Evolutionary conservation across 2,329 filamentous ascomycete species (phyloP), one percentile per base, ranked within the genome.

Genomic region (Cercospora sp.): DNA sequence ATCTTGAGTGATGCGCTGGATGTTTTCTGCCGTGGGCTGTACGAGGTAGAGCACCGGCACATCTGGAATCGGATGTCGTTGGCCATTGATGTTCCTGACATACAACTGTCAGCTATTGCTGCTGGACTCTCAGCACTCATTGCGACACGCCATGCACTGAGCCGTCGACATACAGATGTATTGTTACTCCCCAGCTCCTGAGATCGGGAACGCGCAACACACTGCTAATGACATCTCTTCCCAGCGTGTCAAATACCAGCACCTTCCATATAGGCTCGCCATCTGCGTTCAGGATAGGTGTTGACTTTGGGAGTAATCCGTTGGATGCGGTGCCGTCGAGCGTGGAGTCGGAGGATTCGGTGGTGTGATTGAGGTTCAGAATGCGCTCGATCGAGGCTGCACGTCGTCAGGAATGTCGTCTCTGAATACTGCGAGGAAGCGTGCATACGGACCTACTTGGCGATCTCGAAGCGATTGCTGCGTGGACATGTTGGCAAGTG

Each of bases 241-340:
- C 95, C 74, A 90, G 82, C 74, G 94, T 91, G 80, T 99, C 96
- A 78, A 99, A 98, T 9, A 99, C 93, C 63, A 99, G 84, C 6
- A 98, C 92, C 80, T 98, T 98, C 94, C 94, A 98, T 82, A 97
- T 94, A 0, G 94, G 94, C 76, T 97, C 92, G 71, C 94, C 93
- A 74, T 96, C 90, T 58, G 92, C 86, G 73, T 93, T 93, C 69
- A 97, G 83, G 63, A 97, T 91, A 16, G 92, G 90, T n/a, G 90
- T 89, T 42, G 90, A 87, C 23, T 90, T 87, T 64, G 90, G 85
- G 65, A 90, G 82, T 9, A 90, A 80, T 61, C 89, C 89, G 76
- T 89, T 90, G 33, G 80, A 76, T 65, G 87, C 83, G 57, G 87
- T 82, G 45, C 85, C 79, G 67, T 93, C 91, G 68, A 91, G 86